These are phyloP conservation scores for Boletus rufocinnamomeus DNA, from an alignment of 768 basidiomycete genomes.

Conservation along the genomic window DNA sequence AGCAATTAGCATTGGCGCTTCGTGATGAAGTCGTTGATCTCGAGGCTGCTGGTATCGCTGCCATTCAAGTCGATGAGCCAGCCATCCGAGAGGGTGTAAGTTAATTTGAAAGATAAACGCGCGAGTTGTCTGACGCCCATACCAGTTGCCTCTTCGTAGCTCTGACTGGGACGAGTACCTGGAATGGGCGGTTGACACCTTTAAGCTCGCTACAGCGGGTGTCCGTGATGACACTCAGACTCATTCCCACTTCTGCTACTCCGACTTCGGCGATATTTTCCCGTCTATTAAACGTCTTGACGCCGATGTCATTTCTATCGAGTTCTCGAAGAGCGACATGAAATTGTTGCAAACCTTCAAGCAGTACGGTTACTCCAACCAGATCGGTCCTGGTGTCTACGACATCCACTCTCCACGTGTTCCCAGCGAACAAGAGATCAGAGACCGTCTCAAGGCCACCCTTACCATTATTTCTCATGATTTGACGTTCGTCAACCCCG, in stretches of 20 bases:
- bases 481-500: constrained; percentile 92
- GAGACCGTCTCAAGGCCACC: constrained; percentile 86
- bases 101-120: constrained; percentile 15
- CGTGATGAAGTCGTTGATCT: constrained; percentile 98
- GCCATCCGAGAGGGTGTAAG: constrained; percentile 97
- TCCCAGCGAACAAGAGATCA: constrained; percentile 90
- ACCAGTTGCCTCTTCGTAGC: constrained; percentile 90
- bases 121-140: constrained; percentile 2
- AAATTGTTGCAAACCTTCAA: constrained; percentile 96
- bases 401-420: constrained; percentile 99
- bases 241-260: constrained; percentile 99
- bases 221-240: constrained; percentile 93
- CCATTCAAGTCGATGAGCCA: constrained; percentile 99
- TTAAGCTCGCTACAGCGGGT: constrained; percentile 96
- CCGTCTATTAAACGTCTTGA: constrained; percentile 94
- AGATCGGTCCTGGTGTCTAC: constrained; percentile 98
- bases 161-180: constrained; percentile 97
- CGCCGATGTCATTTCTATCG: constrained; percentile 98
- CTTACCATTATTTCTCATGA: constrained; percentile 77
- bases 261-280: constrained; percentile 99
- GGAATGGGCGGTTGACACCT: constrained; percentile 98
- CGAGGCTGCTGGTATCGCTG: constrained; percentile 93
- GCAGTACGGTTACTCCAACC: constrained; percentile 92
- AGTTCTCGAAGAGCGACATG: constrained; percentile 98
- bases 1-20: constrained; percentile 96